Evolutionary conservation across 352 stramenopile genomes (phyloP), one percentile per base, ranked within the genome.

Genomic region (Phytophthora niederhauseri): DNA sequence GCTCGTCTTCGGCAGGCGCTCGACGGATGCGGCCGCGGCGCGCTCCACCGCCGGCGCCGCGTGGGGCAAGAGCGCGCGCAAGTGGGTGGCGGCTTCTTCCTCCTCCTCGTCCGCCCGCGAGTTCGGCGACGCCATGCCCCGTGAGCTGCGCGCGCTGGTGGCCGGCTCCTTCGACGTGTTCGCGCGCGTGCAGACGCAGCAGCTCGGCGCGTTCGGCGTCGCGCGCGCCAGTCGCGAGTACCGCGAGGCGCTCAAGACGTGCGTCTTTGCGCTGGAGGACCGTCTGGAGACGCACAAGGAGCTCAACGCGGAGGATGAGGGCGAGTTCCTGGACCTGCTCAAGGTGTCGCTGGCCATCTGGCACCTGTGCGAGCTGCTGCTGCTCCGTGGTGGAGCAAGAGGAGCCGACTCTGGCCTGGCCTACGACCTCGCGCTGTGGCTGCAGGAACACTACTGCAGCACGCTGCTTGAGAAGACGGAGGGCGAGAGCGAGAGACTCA

Each of bases 261-360:
- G 78, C 58, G 86, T 93, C 36, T 90, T 91, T 52, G 74, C 80
- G 50, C 54, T 90, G 17, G 82, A 93, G 61, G 82, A 93, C 60
- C 74, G 73, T 24, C 56, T 81, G 22, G 78, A 80, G 48, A 50
- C 50, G 9, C 64, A 79, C 52, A 66, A 53, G 20, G 60, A 48
- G 22, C 38, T 26, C 6, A 38, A 58, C 46, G 38, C 38, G 19
- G 64, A 87, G 1, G 75, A 82, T 3, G 80, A 89, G 4, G 72
- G 80, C 8, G 71, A 82, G 34, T 84, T 92, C 20, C 59, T 87
- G 20, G 79, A 92, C 43, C 62, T 94, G 57, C 61, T 95, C 26
- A 93, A 94, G 71, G 85, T 91, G 9, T 92, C 87, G 43, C 71
- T 95, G 28, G 85, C 87, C 17, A 78, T 95, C 17, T 92, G 85